phyloP scores from a whole-genome alignment of 164 flowering plant species.

The Liquidambar formosana region DNA sequence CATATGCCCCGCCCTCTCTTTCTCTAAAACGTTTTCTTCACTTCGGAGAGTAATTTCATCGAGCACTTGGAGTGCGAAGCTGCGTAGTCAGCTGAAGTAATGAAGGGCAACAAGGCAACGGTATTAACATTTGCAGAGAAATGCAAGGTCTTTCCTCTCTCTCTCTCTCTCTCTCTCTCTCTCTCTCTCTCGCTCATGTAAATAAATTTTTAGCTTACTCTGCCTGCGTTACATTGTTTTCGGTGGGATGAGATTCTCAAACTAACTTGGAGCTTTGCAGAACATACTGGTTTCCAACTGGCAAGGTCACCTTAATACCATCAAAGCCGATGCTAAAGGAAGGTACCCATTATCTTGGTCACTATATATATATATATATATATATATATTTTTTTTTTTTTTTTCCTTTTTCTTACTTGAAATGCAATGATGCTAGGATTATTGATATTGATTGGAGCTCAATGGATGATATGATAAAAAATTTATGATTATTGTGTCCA shows the following conservation, averaged over 20 bases:
- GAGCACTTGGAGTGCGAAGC: conserved; percentile 24
- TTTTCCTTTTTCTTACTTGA: not conserved
- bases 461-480: not conserved
- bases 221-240: no score
- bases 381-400: not conserved
- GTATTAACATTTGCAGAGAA: conserved; percentile 43
- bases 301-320: conserved; percentile 68
- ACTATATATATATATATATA: not conserved
- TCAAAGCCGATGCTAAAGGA: conserved; percentile 82
- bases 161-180: conserved; percentile 2
- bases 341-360: conserved; percentile 41
- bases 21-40: no score
- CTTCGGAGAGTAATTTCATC: conserved; percentile 14
- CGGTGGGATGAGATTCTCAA: not conserved
- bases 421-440: not conserved
- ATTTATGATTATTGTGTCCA: not conserved
- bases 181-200: not conserved
- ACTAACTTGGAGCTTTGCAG: conserved; percentile 36
- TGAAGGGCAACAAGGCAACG: conserved; percentile 40
- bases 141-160: conserved; percentile 42
- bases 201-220: no score
- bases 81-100: not conserved
- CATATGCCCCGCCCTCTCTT: not conserved
- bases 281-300: conserved; percentile 77
- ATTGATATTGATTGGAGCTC: not conserved